Evolutionary conservation across 2,329 filamentous ascomycete species (phyloP).

Genomic region (Neophaeococcomyces aloes): DNA sequence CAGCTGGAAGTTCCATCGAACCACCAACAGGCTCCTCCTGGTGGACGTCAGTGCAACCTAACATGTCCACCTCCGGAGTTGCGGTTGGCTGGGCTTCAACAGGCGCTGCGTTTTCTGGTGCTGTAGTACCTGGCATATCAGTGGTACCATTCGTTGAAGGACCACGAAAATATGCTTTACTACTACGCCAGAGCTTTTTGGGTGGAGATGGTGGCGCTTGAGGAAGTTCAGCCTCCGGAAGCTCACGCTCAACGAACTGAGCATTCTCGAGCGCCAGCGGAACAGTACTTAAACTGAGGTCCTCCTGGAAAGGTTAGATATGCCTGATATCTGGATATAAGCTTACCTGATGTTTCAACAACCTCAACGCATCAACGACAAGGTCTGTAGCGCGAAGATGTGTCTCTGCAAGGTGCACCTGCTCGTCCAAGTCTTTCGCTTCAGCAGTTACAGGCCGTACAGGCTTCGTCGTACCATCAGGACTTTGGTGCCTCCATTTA

Average conservation of each 20-base stretch:
- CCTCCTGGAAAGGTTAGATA: slow-evolving; percentile 3
- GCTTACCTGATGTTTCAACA: slow-evolving; percentile 7
- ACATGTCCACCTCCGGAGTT: slow-evolving; percentile 10
- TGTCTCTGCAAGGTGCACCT: slow-evolving; percentile 2
- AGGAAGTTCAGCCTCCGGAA: slow-evolving; percentile 3
- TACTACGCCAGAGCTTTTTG: slow-evolving; percentile 3
- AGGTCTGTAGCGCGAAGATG: slow-evolving; percentile 8
- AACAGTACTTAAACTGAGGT: slow-evolving; percentile 1
- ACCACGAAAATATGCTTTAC: not conserved
- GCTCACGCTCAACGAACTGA: slow-evolving; percentile 2
- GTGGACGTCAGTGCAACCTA: slow-evolving; percentile 12
- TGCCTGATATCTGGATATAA: not conserved
- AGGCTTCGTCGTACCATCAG: slow-evolving; percentile 38
- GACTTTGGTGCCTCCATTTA: slow-evolving; percentile 42
- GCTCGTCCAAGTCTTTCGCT: not conserved
- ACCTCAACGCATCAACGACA: slow-evolving; percentile 6
- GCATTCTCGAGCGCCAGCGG: slow-evolving; percentile 1
- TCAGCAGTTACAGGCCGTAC: slow-evolving; percentile 9
- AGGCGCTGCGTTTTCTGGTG: not conserved
- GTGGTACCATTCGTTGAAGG: slow-evolving; percentile 3
- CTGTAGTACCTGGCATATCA: not conserved
- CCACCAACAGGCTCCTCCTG: not conserved
- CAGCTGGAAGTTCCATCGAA: not conserved
- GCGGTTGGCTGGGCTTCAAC: not conserved
- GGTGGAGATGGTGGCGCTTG: slow-evolving; percentile 2